Conservation (phyloP, 2,329 filamentous ascomycete genomes). For the Cercospora sp. region DNA sequence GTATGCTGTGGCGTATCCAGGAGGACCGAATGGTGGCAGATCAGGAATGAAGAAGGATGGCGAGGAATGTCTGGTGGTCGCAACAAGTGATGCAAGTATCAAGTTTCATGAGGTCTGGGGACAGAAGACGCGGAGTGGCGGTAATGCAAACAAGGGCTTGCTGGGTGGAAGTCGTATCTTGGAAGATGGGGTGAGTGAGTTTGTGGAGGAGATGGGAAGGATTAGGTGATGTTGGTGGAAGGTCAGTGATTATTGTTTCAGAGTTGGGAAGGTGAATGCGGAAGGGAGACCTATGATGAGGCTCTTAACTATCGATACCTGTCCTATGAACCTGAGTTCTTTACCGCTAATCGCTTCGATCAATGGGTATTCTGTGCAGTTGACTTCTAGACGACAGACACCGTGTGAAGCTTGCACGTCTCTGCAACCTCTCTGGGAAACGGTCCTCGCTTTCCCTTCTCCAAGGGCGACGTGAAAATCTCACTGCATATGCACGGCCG, state of each 20-base stretch:
- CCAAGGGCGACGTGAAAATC: no score
- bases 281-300: background rate
- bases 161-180: slow-evolving; percentile 83
- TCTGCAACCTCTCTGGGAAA: no score
- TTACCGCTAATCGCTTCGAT: background rate
- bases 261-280: background rate
- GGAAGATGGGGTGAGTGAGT: slow-evolving; percentile 77
- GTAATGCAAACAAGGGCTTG: slow-evolving; percentile 47
- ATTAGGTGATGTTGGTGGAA: slow-evolving; percentile 1
- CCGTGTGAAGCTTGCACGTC: no score
- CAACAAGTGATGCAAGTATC: slow-evolving; percentile 86
- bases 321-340: background rate
- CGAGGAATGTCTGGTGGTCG: slow-evolving; percentile 86
- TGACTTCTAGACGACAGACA: no score
- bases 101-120: slow-evolving; percentile 94
- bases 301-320: background rate
- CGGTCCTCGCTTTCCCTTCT: no score
- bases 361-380: no score
- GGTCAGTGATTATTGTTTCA: background rate
- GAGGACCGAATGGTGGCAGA: slow-evolving; percentile 51
- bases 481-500: no score
- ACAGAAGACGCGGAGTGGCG: slow-evolving; percentile 37
- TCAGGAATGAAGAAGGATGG: slow-evolving; percentile 42
- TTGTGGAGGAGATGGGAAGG: slow-evolving; percentile 59
- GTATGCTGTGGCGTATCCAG: slow-evolving; percentile 84